Base-by-base conservation (phyloP, 176 grass and related monocot genomes). In the Carex scoparia region DNA sequence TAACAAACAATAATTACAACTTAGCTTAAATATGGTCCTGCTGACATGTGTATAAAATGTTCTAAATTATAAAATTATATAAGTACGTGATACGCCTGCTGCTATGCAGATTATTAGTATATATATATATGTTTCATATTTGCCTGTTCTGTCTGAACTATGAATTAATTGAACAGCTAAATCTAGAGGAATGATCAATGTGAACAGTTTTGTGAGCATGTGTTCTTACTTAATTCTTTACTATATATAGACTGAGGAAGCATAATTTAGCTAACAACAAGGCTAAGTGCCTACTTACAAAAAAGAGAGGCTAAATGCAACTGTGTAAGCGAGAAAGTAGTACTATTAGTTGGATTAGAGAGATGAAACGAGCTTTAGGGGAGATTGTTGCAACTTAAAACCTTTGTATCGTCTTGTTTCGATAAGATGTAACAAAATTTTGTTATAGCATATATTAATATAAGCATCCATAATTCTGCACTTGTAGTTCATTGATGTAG, bases 361-460 rank as follows among this genome's bases (percentile, higher is more conserved):
- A 15, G 61, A 67, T 32, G 3, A 66, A 48, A 15, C 44, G 80
- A 82, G 42, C 49, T 55, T 55, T 63, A 65, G 35, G 61, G 38
- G 16, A 67, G 61, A 68, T 42, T 15, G 80, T 64, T 67, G 40
- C 46, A 83, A 83, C 61, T 65, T 67, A 15, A 15, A 54, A 68
- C 62, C 80, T 54, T 65, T 54, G 31, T 31, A 68, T 67, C 61
- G 62, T 51, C 28, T 66, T 48, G 23, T 55, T 83, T 68, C 1
- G 30, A 83, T 67, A 49, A 54, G 68, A 65, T 31, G 5, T 16
- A 83, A 83, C 80, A 28, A 67, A 18, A 83, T 3, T 16, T 7
- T 46, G 57, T 83, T 66, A 14, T 31, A 65, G 62, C 44, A 83
- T 7, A 48, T 65, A 83, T 49, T 30, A 49, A 83, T 83, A 83